These are phyloP conservation scores for Coniferiporia sulphurascens DNA, from an alignment of 1,284 basidiomycete genomes.

Conservation along the genomic window DNA sequence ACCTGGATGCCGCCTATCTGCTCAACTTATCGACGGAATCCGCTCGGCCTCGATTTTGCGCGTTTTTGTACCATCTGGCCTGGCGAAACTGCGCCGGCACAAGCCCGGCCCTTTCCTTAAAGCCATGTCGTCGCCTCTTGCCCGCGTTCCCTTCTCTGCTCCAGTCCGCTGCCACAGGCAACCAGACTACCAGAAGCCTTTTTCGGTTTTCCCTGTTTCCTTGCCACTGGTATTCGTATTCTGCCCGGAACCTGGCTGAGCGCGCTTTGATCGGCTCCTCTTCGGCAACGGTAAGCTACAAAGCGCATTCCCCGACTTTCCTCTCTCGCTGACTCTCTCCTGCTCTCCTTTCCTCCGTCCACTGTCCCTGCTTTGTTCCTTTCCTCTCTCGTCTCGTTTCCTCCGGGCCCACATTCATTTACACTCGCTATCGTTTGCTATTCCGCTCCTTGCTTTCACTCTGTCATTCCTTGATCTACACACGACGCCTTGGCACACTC, in stretches of 20 bases:
- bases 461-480: slow-evolving; percentile 9
- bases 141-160: background rate
- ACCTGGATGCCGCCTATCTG: too few species aligned
- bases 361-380: background rate
- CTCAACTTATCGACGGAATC: slow-evolving; percentile 4
- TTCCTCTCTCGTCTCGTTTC: slow-evolving; percentile 4
- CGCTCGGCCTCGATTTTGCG: too few species aligned
- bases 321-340: slow-evolving; percentile 3
- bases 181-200: slow-evolving; percentile 11
- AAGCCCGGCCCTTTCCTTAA: background rate
- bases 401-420: slow-evolving; percentile 1
- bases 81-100: too few species aligned
- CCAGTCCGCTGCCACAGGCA: background rate
- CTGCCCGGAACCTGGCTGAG: background rate
- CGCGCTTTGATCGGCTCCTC: slow-evolving; percentile 15
- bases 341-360: background rate
- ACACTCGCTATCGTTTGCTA: slow-evolving; percentile 7
- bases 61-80: too few species aligned
- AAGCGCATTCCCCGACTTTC: slow-evolving; percentile 3
- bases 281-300: slow-evolving; percentile 19
- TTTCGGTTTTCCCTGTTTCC: slow-evolving; percentile 13
- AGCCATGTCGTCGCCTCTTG: background rate
- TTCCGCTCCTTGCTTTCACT: slow-evolving; percentile 7
- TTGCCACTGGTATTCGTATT: slow-evolving; percentile 5
- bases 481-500: too few species aligned